phyloP scores from a whole-genome alignment of 2,329 filamentous ascomycete species.

The Chaetomium globosum region DNA sequence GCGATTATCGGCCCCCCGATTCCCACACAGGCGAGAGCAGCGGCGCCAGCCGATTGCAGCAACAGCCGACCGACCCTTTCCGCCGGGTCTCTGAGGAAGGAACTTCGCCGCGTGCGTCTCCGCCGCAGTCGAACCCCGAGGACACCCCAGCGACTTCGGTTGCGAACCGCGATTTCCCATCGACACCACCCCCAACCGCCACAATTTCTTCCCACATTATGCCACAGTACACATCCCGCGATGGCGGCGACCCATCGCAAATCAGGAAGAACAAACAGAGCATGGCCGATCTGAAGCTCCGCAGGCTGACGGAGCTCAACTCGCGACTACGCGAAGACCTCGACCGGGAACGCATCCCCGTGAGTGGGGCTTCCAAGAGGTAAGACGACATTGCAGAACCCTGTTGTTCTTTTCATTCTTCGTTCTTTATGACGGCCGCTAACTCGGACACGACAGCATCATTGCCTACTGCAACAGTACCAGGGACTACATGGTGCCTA shows the following conservation, averaged over 20 bases:
- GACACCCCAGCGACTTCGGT: background rate
- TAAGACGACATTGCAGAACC: conserved; percentile 49
- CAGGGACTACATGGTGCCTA: conserved; percentile 98
- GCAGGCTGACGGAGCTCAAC: conserved; percentile 95
- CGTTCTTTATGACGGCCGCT: conserved; percentile 12
- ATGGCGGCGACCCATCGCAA: conserved; percentile 68
- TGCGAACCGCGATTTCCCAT: conserved; percentile 14
- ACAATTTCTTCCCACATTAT: conserved; percentile 47
- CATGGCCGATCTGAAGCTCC: conserved; percentile 97
- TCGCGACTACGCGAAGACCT: conserved; percentile 93
- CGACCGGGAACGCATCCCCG: conserved; percentile 91
- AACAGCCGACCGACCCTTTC: conserved; percentile 18
- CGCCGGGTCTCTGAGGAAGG: conserved; percentile 26
- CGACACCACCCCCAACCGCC: conserved; percentile 2
- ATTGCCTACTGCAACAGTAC: conserved; percentile 98
- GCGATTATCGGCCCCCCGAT: conserved; percentile 26
- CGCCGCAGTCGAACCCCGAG: conserved; percentile 19
- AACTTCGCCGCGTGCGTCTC: conserved; percentile 28
- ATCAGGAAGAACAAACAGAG: conserved; percentile 96
- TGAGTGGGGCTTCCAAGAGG: conserved; percentile 90
- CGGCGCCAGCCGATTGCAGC: conserved; percentile 28
- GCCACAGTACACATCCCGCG: conserved; percentile 68
- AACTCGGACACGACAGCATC: conserved; percentile 61
- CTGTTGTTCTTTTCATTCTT: background rate
- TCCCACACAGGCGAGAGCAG: conserved; percentile 26